Conservation (phyloP, 371 early-diverging fungal species). For the Mucor lusitanicus region DNA sequence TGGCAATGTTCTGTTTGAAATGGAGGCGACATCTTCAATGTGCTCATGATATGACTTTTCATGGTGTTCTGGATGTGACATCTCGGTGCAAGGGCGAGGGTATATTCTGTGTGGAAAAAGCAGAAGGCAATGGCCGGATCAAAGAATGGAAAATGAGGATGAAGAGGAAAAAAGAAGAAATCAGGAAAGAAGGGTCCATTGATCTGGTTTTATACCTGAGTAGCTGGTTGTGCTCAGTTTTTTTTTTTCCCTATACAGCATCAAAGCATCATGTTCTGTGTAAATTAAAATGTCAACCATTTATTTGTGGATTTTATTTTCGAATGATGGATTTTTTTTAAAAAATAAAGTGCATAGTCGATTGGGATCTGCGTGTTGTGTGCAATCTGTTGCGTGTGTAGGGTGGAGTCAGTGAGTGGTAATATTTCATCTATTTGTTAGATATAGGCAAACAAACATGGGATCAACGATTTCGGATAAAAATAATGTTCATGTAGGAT, state of each 20-base stretch:
- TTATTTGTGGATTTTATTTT: not conserved
- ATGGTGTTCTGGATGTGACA: not conserved
- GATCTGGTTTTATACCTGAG: not conserved
- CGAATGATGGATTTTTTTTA: not conserved
- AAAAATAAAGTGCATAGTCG: not conserved
- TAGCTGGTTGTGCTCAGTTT: not conserved
- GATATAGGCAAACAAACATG: not conserved
- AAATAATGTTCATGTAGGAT: not conserved
- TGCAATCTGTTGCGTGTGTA: not conserved
- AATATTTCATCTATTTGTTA: not conserved
- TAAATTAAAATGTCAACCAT: slow-evolving; percentile 1
- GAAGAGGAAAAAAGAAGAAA: not conserved
- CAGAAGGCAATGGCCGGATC: not conserved
- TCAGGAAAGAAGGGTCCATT: not conserved
- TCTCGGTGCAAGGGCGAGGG: not conserved
- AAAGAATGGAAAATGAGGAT: not conserved
- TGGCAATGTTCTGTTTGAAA: not conserved
- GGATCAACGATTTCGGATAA: not conserved
- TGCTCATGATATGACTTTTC: not conserved
- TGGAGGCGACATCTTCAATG: not conserved
- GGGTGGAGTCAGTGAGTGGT: not conserved
- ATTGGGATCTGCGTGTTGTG: not conserved
- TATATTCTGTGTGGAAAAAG: not conserved
- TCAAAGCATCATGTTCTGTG: not conserved
- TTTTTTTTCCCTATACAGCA: not conserved